Evolutionary conservation across 2,329 filamentous ascomycete genomes (phyloP), one percentile per base, ranked within the genome.

Genomic region (Colletotrichum musae): DNA sequence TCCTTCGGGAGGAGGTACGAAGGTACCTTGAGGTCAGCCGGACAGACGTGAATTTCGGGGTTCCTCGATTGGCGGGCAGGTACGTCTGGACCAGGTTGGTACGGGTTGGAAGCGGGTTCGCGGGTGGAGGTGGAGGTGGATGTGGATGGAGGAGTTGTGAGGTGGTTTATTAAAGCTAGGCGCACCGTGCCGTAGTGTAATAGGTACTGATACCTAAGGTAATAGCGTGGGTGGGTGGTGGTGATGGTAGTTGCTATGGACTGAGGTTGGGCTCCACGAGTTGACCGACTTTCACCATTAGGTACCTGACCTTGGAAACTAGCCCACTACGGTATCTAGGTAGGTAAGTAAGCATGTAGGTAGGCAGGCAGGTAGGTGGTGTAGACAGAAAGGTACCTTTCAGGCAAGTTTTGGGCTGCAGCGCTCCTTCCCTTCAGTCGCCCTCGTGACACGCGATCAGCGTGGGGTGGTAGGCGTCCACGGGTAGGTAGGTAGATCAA

Each of bases 391-490:
- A 36, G 32, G 32, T 36, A 36, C 32, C 32, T 7, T 36, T 36
- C 32, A 36, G 45, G 45, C 45, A 47, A 47, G 45, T 47, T 18
- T 36, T 36, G 32, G 32, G 32, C 32, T 36, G 32, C 32, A 36
- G 32, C 32, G 32, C 32, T 36, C 32, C 32, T 36, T 36, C 9
- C 28, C 32, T 47, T 47, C 45, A 50, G 45, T 60, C 32, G 50
- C 48, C 66, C 63, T 60, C 50, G 61, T 67, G 62, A 70, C 66
- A 70, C 48, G 56, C 67, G 67, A 70, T 67, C 62, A 61, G 43
- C 56, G 41, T 41, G 64, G 60, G 57, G 32, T 39, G 59, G 59
- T 39, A 32, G 26, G 63, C 48, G 59, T n/a, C 15, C 6, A 15
- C 28, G 21, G 26, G 62, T 21, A 65, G 26, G 62, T 21, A 65